Evolutionary conservation across 1,284 basidiomycete genomes (phyloP), one percentile per base, ranked within the genome.

Genomic region (Bondarzewia mesenterica): DNA sequence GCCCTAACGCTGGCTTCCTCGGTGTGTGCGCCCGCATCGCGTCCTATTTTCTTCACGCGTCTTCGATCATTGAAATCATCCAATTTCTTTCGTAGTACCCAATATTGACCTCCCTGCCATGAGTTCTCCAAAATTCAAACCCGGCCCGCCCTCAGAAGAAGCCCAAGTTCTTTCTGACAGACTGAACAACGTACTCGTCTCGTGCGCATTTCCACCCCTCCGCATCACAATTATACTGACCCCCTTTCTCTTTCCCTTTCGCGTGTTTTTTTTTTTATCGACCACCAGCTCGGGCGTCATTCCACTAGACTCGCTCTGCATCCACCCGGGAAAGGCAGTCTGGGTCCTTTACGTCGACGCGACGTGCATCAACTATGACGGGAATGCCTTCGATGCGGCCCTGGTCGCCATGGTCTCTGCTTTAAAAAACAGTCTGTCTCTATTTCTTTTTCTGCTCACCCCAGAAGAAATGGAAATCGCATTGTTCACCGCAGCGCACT

Each of bases 301-400:
- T 0, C 70, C 87, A 0, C 74, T 83, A 1, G 63, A 73, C 0
- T 79, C 82, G 1, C 75, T 99, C 1, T 85, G 85, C 59, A 96
- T 99, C 46, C 74, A 86, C 16, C 77, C 80, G 0, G 83, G 81
- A 3, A 89, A 86, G 63, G 76, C 90, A 0, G 93, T 75, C 0
- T 99, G 93, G 93, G 85, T 86, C 21, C 72, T 99, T 15, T 97
- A 97, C 64, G 75, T 98, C 54, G 95, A 99, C 55, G 81, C 92
- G 25, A 89, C 87, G 4, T 97, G 93, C 65, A 88, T 99, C 58
- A 97, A 95, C 68, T 95, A 93, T 59, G 94, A 99, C 63, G 95
- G 95, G 7, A 97, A 97, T 60, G 87, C 80, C 1, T 89, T 96
- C 54, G 95, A 99, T 55, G 92, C 94, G 0, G 78, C 90, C 0